Base-by-base conservation (phyloP, 2,329 filamentous ascomycete species). In the Aspergillus oerlinghausenensis region DNA sequence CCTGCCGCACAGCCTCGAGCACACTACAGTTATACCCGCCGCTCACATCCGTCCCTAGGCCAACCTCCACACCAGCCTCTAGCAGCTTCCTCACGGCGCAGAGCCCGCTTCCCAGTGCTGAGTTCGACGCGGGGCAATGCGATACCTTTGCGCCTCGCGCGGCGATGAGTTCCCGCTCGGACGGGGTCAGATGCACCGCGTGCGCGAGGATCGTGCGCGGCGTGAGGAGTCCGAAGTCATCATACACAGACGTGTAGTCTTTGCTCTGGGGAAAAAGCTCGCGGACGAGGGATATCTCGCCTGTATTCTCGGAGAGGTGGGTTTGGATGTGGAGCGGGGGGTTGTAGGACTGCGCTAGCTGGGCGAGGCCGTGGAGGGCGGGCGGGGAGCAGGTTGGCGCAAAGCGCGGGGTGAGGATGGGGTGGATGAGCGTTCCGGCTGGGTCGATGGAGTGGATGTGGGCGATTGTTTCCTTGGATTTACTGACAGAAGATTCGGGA, bases 61-160 rank as follows among this genome's bases (percentile, higher is more conserved):
- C 93, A 5, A 97, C 86, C 0, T 84, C 85, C 49, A 97, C 81
- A 0, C 90, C 91, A 52, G 82, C 81, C 23, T 91, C 82, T 52
- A 96, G 79, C 64, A 96, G 71, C 73, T 83, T 83, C 19, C 93
- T 81, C 1, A 99, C 87, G 3, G 84, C 85, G 8, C 90, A 89
- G 50, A 87, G 82, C 0, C 94, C 94, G 29, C 86, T 90, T 1
- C 90, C 90, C 50, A 99, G 80, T 0, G 89, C 86, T 5, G 85
- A 87, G 74, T 99, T 99, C 65, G 87, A 91, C 54, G 88, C 89
- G 0, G 93, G 92, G 70, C 93, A 97, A 74, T 97, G 93, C 7
- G 84, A 83, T 17, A 97, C 80, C 63, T 89, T 90, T 3, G 84
- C 78, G 2, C 81, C 75, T 0, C 87, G 77, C 2, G 68, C 57